Evolutionary conservation across 1,284 basidiomycete species (phyloP).

Genomic region (Cutaneotrichosporon cutaneum): DNA sequence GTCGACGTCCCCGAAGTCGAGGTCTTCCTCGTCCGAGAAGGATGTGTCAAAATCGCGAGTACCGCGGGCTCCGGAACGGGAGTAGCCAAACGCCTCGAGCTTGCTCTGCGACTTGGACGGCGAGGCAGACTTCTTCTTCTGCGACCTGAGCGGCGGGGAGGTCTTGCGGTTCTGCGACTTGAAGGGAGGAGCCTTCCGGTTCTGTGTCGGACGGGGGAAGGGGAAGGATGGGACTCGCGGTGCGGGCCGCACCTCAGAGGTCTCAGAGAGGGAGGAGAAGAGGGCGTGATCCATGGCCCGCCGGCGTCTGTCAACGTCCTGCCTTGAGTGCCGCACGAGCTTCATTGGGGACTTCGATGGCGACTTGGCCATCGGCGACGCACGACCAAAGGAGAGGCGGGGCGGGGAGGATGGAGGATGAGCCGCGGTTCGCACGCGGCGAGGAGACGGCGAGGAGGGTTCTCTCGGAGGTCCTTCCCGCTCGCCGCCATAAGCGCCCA

Average conservation of each 20-base stretch:
- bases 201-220: conserved; percentile 2
- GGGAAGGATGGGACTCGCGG: background rate
- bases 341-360: conserved; percentile 2
- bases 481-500: background rate
- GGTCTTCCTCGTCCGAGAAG: conserved; percentile 43
- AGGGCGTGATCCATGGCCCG: conserved; percentile 3
- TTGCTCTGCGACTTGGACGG: conserved; percentile 27
- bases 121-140: conserved; percentile 3
- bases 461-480: background rate
- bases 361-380: background rate
- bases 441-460: conserved; percentile 4
- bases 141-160: background rate
- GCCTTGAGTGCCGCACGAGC: conserved; percentile 13
- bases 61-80: conserved; percentile 9
- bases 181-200: conserved; percentile 4
- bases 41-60: conserved; percentile 26
- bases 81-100: conserved; percentile 42
- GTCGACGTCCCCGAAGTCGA: conserved; percentile 28
- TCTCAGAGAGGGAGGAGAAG: conserved; percentile 10
- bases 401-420: background rate
- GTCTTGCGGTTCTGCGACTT: conserved; percentile 8
- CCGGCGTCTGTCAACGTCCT: background rate
- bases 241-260: background rate
- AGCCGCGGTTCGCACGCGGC: background rate
- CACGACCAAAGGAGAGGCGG: background rate